Base-by-base conservation (phyloP, 2,329 filamentous ascomycete species). In the Xylariaceae sp. region DNA sequence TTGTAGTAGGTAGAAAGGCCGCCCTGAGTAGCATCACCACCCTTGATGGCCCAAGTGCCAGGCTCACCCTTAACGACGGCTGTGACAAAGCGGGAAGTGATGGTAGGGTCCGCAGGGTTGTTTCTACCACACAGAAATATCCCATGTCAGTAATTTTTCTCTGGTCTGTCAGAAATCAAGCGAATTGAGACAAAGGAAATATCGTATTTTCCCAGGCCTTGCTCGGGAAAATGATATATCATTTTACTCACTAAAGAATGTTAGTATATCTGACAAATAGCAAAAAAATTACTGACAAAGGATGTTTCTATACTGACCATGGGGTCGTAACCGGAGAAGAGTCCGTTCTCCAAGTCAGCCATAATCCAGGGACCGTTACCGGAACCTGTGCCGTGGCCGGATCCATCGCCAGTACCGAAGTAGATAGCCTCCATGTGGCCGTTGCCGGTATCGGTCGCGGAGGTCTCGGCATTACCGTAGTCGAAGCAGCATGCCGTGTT, bases 371-470 rank as follows among this genome's bases (percentile, higher is more conserved):
- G 81, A 0, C 81, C 80, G 36, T 55, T 71, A 35, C 80, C 80
- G 4, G 75, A 47, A 7, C 82, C 81, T 7, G 62, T 62, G 19
- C 80, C 80, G 75, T 77, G 82, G 52, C 48, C 45, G 0, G 67
- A 77, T 59, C 57, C 73, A 58, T 67, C 27, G 16, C 27, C 27
- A 32, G 27, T 65, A 1, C 82, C 81, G 55, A 72, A 84, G 70
- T 84, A 85, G 44, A 85, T 78, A 42, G 81, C 77, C 57, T 85
- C 82, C 81, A 85, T 85, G 56, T 83, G 80, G 16, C 77, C 81
- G 40, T 75, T 73, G 2, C 81, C 82, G 0, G 78, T 75, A 47
- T 80, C 76, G 1, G 4, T 49, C 47, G 57, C 73, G 59, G 53
- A 77, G 3, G 66, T 70, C 63, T 80, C 77, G 38, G 74, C 75